Base-by-base conservation (phyloP, 2,329 filamentous ascomycete species). In the Cladosporium oxysporum region DNA sequence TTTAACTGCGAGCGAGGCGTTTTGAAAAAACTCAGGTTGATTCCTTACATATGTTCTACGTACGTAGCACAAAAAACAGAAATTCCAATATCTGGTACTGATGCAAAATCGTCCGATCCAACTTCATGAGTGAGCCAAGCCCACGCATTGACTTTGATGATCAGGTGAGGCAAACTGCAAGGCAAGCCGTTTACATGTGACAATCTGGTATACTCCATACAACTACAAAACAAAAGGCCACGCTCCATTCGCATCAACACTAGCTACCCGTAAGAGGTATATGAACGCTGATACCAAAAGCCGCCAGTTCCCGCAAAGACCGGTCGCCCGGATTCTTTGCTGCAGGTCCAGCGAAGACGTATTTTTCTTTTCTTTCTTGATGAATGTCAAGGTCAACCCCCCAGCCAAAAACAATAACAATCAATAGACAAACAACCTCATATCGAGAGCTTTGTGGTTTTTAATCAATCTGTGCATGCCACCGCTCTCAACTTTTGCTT, bases 401-500 rank as follows among this genome's bases (percentile, higher is more conserved):
- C 14, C 50, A 21, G 28, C 18, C 41, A 44, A 8, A 10, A 37
- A 16, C 7, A 16, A 16, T 16, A 16, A 37, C 14, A 41, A 44
- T 21, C 37, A 41, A 44, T 10, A 21, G n/a, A 23, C 41, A 47
- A 21, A 47, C 41, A 47, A 47, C 41, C 41, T 47, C 41, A 23
- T 47, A 23, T 21, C n/a, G 41, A 47, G 41, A 23, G 52, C 52
- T 57, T 57, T 21, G 57, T 47, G 37, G 41, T 47, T 47, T 47
- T n/a, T 59, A 59, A 59, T 59, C 57, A 59, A 59, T 59, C 57
- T 59, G 57, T 59, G 57, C 57, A 59, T 59, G 23, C 57, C 23
- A n/a, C 14, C 23, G 11, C 16, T 29, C 26, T 41, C 14, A 26
- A 41, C 37, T 44, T 59, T 44, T 23, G 21, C 41, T 47, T 47